Base-by-base conservation (phyloP, 192 early-diverging fungal species). In the Dissophora globulifera region DNA sequence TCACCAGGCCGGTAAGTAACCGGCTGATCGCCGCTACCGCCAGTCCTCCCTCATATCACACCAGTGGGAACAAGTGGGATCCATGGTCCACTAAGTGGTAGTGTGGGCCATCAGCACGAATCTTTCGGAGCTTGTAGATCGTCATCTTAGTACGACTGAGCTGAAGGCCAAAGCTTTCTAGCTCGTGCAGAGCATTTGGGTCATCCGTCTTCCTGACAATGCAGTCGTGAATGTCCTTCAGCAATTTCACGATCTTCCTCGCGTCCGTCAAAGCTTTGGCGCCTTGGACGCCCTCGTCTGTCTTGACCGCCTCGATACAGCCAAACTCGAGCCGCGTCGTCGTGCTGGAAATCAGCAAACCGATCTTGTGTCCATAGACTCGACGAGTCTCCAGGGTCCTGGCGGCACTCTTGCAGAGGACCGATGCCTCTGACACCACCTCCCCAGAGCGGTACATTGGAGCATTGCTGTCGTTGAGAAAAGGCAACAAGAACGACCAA, bases 401-500 rank as follows among this genome's bases (percentile, higher is more conserved):
- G 35, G 35, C 35, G 35, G 35, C 35, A 38, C 13, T 38, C 35
- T 38, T 38, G 35, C 35, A 13, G 35, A 38, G 35, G 35, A 38
- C 35, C 35, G 35, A 50, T 22, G 50, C 50, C 50, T 50, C 27
- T 50, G 50, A 50, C 11, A 50, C 50, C 6, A 26, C 50, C 23
- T 22, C 50, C 26, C 22, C 27, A 29, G 50, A 26, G 50, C 50
- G 50, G 23, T 50, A 50, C 11, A 50, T 16, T 8, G 16, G 26
- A 20, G 50, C 20, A 3, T 50, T 50, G 50, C 50, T 16, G 7
- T 50, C 11, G 17, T 50, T 50, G 26, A 50, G 26, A 50, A 50
- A 50, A 50, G 50, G 50, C 26, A 50, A 29, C 50, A 50, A 29
- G 50, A 50, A 22, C 26, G 50, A 50, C 50, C 50, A 50, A 50